Evolutionary conservation across 345 rosid genomes (phyloP), one percentile per base, ranked within the genome.

Genomic region (Lepidium didymum): DNA sequence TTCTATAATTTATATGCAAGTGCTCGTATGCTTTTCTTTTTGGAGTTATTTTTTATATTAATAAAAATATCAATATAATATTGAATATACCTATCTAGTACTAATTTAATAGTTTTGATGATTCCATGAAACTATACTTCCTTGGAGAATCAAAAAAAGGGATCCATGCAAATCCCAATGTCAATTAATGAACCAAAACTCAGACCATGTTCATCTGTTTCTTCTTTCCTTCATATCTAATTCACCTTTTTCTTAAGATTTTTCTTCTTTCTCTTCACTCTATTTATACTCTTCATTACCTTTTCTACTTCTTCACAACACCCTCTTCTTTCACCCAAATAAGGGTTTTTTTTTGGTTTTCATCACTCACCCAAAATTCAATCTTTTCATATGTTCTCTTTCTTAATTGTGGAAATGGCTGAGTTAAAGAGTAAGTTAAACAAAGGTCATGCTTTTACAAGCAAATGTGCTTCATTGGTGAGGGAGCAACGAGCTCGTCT

Each of bases 401-500:
- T 45, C 25, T 4, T 57, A 5, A 58, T 51, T 40, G 36, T 74
- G 10, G 8, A 6, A 34, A 87, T 87, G 89, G 80, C 64, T 29
- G 77, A 65, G 45, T 56, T 76, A 10, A 79, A 77, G 69, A 79
- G 70, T 64, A 81, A 80, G 79, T 75, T 75, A 40, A 75, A 68
- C 45, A 68, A 68, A 46, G 74, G 80, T 0, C 77, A 75, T 9
- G 82, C 82, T 27, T 84, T 90, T 74, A 80, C 85, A 15, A 81
- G 70, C 57, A 90, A 87, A 58, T 90, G 93, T 53, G 88, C 85
- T 61, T 81, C 86, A 27, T 68, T 85, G 65, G 85, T 87, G 6
- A 81, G 84, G 76, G 81, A 87, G 69, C 93, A 83, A 68, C 86
- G 85, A 10, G 86, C 89, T 35, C 87, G 86, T 19, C 75, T 89